phyloP scores from a whole-genome alignment of 75 land plant species.

The Selaginella moellendorffii region DNA sequence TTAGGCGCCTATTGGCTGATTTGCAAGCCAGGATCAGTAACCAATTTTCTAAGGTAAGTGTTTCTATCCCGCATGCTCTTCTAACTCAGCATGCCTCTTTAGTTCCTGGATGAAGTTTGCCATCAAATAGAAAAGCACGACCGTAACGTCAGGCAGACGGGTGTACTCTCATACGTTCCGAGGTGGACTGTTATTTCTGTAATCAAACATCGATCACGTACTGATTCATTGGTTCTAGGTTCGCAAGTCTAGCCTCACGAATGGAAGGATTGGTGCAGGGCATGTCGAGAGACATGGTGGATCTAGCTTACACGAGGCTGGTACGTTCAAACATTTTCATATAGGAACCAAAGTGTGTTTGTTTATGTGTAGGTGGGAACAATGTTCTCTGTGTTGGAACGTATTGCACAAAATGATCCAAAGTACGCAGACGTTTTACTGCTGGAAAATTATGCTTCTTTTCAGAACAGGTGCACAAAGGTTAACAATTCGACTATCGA shows the following conservation, averaged over 20 bases:
- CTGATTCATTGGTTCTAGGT: no score
- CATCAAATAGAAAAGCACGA: conserved; percentile 87
- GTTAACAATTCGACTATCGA: no score
- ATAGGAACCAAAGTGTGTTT: neutral
- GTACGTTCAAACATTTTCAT: neutral
- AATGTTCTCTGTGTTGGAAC: conserved; percentile 88
- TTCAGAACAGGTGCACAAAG: conserved; percentile 66
- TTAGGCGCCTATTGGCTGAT: conserved; percentile 77
- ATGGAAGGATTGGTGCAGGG: neutral
- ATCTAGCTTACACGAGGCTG: neutral
- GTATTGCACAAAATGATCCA: conserved; percentile 78
- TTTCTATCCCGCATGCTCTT: no score
- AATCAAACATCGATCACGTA: no score
- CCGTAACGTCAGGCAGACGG: conserved; percentile 60
- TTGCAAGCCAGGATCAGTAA: conserved; percentile 67
- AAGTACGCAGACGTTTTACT: conserved; percentile 80
- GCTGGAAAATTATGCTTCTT: conserved; percentile 94
- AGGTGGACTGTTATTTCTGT: no score
- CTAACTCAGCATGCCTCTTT: no score
- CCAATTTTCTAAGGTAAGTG: conserved; percentile 68
- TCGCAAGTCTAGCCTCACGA: conserved; percentile 80
- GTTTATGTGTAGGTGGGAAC: conserved; percentile 50
- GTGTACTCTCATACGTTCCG: conserved; percentile 82
- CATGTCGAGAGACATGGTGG: neutral
- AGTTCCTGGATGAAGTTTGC: conserved; percentile 98